Evolutionary conservation across 1,139 yeast species (phyloP).

Genomic region (Pichia terricola): DNA sequence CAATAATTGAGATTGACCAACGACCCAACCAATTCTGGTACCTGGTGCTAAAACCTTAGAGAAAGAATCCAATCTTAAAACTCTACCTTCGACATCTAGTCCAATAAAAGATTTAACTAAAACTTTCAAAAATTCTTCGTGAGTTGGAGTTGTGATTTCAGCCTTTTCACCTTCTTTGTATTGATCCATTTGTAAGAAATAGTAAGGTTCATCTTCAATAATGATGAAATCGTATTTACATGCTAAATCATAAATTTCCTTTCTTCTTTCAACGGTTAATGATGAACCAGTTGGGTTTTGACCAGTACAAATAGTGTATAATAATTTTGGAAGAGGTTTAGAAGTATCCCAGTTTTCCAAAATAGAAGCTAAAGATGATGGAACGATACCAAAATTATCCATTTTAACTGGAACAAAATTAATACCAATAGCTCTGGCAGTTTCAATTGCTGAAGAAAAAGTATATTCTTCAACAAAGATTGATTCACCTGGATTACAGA

Average conservation of each 20-base stretch:
- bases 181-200: constrained; percentile 79
- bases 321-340: constrained; percentile 45
- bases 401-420: constrained; percentile 63
- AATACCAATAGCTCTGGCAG: constrained; percentile 68
- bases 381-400: constrained; percentile 74
- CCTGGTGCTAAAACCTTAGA: constrained; percentile 95
- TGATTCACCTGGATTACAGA: constrained; percentile 68
- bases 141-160: constrained; percentile 25
- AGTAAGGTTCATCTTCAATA: constrained; percentile 91
- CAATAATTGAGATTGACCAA: constrained; percentile 57
- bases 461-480: constrained; percentile 77
- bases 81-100: constrained; percentile 82
- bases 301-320: constrained; percentile 85
- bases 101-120: constrained; percentile 74
- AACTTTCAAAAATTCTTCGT: constrained; percentile 51
- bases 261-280: constrained; percentile 62
- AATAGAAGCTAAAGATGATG: constrained; percentile 54
- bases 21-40: constrained; percentile 82
- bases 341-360: constrained; percentile 59
- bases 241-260: constrained; percentile 59
- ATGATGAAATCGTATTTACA: constrained; percentile 72
- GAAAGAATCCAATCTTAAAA: constrained; percentile 79
- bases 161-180: constrained; percentile 40
- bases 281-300: constrained; percentile 94
- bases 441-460: constrained; percentile 76